phyloP scores from a whole-genome alignment of 2,329 filamentous ascomycete species.

The Ceratocystis variospora region DNA sequence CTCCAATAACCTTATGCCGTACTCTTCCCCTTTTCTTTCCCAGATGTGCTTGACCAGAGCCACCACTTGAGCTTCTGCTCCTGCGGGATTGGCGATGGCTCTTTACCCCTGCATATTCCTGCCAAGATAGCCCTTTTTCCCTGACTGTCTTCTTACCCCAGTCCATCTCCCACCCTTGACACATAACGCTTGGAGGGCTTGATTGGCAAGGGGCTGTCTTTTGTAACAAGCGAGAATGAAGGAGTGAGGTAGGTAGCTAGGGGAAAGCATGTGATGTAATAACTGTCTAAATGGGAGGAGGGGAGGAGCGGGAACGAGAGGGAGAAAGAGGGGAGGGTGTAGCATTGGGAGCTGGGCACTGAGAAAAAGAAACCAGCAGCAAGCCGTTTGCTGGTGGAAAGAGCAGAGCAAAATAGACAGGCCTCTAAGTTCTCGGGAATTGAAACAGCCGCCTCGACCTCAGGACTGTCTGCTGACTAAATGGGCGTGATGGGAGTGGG shows the following conservation, averaged over 20 bases:
- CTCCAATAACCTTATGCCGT: not conserved
- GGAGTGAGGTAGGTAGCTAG: not conserved
- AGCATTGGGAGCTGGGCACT: not conserved
- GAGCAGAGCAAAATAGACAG: not conserved
- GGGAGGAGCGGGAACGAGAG: not conserved
- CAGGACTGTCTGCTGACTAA: not conserved
- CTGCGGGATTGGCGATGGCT: too few species aligned
- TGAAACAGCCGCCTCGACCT: not conserved
- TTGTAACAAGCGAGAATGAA: conserved; percentile 6
- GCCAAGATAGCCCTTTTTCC: conserved; percentile 1
- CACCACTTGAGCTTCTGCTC: not conserved
- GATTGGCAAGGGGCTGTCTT: not conserved
- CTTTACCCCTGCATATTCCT: conserved; percentile 2
- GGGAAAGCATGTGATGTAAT: not conserved
- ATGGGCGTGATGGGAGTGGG: not conserved
- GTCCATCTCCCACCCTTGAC: not conserved
- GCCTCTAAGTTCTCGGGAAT: not conserved
- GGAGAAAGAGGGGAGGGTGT: not conserved
- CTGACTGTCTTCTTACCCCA: not conserved
- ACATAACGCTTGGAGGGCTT: not conserved
- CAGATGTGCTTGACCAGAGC: not conserved
- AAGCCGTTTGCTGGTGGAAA: not conserved
- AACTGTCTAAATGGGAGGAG: not conserved
- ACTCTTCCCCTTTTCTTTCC: not conserved
- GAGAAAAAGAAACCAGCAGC: not conserved